Evolutionary conservation across 2,329 filamentous ascomycete species (phyloP).

Genomic region (Penicillium rolfsii): DNA sequence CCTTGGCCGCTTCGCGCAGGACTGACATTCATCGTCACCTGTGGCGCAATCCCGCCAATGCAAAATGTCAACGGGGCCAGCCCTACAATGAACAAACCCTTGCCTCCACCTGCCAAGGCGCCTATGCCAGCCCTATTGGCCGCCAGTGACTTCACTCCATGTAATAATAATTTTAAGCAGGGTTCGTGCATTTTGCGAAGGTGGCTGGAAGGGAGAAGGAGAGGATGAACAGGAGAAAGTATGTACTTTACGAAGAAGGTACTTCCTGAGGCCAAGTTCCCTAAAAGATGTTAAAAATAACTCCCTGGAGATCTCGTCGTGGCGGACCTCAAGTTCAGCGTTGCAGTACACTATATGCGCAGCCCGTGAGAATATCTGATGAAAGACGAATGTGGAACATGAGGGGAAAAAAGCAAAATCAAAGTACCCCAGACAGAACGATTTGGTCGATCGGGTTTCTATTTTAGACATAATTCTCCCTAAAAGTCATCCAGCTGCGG

Average conservation of each 20-base stretch:
- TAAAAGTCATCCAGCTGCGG: slow-evolving; percentile 13
- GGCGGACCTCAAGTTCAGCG: not conserved
- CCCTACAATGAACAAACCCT: slow-evolving; percentile 18
- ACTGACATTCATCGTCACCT: slow-evolving; percentile 7
- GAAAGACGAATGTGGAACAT: not conserved
- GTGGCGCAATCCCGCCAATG: slow-evolving; percentile 16
- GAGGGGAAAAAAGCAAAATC: not conserved
- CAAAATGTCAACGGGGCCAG: slow-evolving; percentile 18
- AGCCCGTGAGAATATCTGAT: too few relatives aligned
- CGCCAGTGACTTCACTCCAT: slow-evolving; percentile 5
- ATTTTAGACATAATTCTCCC: not conserved
- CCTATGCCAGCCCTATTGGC: slow-evolving; percentile 14
- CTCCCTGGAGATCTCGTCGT: not conserved
- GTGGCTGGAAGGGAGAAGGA: not conserved
- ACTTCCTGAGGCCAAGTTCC: not conserved
- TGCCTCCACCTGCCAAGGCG: slow-evolving; percentile 27
- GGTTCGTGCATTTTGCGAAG: not conserved
- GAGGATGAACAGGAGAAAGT: not conserved
- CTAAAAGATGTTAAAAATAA: not conserved
- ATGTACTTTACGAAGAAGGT: not conserved
- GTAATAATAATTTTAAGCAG: not conserved
- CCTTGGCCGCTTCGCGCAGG: not conserved
- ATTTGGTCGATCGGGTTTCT: not conserved
- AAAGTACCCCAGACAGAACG: not conserved
- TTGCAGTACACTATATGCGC: not conserved